Percentiles rank a stretch among this genome's conserved stretches.
phyloP scores from a whole-genome alignment of 2,329 filamentous ascomycete genomes.

The Trichocomaceae sp. region DNA sequence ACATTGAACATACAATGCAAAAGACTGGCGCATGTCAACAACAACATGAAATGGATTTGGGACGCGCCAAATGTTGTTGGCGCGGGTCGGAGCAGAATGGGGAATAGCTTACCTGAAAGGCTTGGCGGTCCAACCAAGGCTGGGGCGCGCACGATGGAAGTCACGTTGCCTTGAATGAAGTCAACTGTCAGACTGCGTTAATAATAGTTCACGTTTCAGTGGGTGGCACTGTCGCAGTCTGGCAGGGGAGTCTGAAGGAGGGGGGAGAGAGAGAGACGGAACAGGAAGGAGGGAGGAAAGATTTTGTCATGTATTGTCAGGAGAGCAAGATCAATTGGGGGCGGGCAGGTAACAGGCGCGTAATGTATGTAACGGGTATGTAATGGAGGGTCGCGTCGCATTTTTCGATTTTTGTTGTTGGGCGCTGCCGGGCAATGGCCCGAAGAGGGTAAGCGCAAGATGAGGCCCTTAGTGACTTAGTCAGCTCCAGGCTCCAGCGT shows the following conservation, averaged over 20 bases:
- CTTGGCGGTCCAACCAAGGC: constrained; percentile 4
- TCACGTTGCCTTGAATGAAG: not conserved
- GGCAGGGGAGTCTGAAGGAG: no score
- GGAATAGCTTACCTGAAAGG: constrained; percentile 11
- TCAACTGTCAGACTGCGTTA: not conserved
- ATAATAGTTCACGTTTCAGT: not conserved
- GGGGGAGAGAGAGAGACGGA: no score
- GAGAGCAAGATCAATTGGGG: not conserved
- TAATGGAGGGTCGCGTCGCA: not conserved
- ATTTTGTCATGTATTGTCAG: not conserved
- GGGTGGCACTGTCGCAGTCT: no score
- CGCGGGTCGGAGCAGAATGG: constrained; percentile 7
- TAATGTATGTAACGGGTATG: not conserved
- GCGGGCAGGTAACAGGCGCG: not conserved
- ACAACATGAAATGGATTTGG: constrained; percentile 2
- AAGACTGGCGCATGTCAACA: not conserved
- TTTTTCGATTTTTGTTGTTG: not conserved
- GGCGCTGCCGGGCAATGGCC: not conserved
- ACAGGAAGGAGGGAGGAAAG: not conserved
- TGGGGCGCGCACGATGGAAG: not conserved
- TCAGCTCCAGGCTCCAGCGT: not conserved
- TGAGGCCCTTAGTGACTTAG: no score
- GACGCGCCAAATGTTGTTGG: constrained; percentile 12
- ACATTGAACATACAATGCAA: not conserved
- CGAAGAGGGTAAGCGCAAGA: not conserved